Conservation (phyloP, 108 stramenopile genomes). For the Pseudonitzschia pungens region DNA sequence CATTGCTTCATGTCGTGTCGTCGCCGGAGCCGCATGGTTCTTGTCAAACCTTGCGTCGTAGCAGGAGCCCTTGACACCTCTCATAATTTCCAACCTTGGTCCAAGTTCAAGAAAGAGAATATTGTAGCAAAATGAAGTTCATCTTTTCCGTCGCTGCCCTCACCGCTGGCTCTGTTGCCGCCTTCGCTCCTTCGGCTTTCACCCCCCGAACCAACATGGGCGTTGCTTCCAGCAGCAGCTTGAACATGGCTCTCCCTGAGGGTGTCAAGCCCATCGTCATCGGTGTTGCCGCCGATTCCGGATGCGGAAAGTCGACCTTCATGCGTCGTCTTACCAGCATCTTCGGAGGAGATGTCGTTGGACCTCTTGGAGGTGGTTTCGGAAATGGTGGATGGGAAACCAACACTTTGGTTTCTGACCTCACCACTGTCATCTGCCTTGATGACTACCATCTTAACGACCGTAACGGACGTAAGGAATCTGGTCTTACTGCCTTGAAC, state of each 20-base stretch:
- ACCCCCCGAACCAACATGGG: slow-evolving; percentile 32
- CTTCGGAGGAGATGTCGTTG: slow-evolving; percentile 94
- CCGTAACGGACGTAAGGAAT: slow-evolving; percentile 92
- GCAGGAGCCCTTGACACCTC: background rate
- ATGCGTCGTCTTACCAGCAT: slow-evolving; percentile 97
- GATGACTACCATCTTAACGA: slow-evolving; percentile 99
- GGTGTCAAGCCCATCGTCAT: slow-evolving; percentile 88
- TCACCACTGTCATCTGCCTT: slow-evolving; percentile 96
- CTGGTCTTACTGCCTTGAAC: slow-evolving; percentile 90
- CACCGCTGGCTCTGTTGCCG: slow-evolving; percentile 40
- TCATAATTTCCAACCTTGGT: slow-evolving; percentile 12
- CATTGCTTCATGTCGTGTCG: background rate
- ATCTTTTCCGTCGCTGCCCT: slow-evolving; percentile 25
- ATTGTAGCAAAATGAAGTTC: slow-evolving; percentile 49
- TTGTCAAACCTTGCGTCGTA: background rate
- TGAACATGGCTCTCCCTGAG: slow-evolving; percentile 73
- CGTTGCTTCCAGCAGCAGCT: slow-evolving; percentile 37
- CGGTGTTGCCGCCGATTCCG: slow-evolving; percentile 97
- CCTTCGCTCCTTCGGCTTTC: slow-evolving; percentile 65
- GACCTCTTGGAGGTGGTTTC: slow-evolving; percentile 92
- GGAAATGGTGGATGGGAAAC: slow-evolving; percentile 96
- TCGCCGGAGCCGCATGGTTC: slow-evolving; percentile 1
- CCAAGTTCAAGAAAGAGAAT: slow-evolving; percentile 2
- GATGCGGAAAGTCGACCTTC: slow-evolving; percentile 98
- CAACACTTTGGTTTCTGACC: slow-evolving; percentile 96